phyloP scores from a whole-genome alignment of 176 grass and related monocot species.

The Oropetium thomaeum region DNA sequence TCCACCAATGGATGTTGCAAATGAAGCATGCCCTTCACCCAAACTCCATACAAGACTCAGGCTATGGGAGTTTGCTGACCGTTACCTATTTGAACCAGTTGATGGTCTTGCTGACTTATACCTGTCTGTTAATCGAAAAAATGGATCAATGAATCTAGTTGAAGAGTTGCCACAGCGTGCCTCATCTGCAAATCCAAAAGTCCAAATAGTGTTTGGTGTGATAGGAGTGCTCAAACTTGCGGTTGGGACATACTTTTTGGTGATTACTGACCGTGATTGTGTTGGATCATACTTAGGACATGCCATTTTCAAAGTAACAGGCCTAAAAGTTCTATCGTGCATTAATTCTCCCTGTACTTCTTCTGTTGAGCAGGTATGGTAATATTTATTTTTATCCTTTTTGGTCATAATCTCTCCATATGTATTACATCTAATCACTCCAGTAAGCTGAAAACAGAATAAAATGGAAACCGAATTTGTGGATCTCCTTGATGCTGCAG shows the following conservation, averaged over 20 bases:
- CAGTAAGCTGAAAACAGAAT: conserved; percentile 60
- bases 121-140: conserved; percentile 61
- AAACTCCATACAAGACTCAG: conserved; percentile 81
- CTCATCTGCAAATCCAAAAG: conserved; percentile 44
- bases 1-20: conserved; percentile 35
- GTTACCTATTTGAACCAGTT: conserved; percentile 80
- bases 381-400: conserved; percentile 26
- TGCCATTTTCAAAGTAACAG: conserved; percentile 84
- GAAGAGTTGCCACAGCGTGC: conserved; percentile 54
- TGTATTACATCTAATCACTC: conserved; percentile 16
- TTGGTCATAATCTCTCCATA: conserved; percentile 8
- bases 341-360: conserved; percentile 63
- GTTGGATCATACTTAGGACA: conserved; percentile 87
- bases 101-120: conserved; percentile 78
- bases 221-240: conserved; percentile 91
- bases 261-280: conserved; percentile 76
- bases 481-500: conserved; percentile 66
- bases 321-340: conserved; percentile 76
- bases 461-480: conserved; percentile 78
- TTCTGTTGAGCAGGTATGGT: conserved; percentile 56
- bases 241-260: conserved; percentile 79
- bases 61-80: conserved; percentile 75
- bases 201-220: conserved; percentile 68
- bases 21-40: conserved; percentile 26
- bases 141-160: conserved; percentile 76